Conservation (phyloP, 2,329 filamentous ascomycete species). For the Colletotrichum tabaci region DNA sequence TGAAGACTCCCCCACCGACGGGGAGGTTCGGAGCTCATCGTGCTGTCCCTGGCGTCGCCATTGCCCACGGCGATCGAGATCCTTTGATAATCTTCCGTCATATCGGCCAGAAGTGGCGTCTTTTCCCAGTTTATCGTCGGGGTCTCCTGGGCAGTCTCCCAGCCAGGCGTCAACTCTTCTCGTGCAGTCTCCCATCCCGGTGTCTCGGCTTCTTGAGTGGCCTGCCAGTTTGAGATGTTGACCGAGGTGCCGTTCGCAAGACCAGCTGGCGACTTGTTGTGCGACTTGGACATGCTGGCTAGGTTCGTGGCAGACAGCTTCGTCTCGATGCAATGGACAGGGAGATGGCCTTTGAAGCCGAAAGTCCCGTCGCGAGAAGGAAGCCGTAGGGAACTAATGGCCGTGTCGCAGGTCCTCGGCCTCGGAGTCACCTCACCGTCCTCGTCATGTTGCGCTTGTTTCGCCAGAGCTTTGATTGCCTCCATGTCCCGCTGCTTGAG, state of each 20-base stretch:
- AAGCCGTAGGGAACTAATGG: constrained; percentile 38
- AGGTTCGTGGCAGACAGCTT: constrained; percentile 37
- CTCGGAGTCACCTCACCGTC: constrained; percentile 30
- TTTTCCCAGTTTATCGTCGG: constrained; percentile 28
- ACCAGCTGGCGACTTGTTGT: not conserved
- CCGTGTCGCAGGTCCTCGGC: constrained; percentile 37
- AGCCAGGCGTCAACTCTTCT: constrained; percentile 28
- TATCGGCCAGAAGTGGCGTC: constrained; percentile 9
- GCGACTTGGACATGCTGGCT: constrained; percentile 32
- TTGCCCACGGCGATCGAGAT: constrained; percentile 10
- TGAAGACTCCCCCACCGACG: constrained; percentile 39
- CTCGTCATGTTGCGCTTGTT: constrained; percentile 42
- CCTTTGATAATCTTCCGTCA: not conserved
- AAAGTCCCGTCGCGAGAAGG: constrained; percentile 42
- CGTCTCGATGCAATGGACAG: constrained; percentile 3
- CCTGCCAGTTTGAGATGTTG: constrained; percentile 39
- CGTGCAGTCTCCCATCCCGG: constrained; percentile 32
- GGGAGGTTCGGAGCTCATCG: constrained; percentile 34
- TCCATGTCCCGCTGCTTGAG: constrained; percentile 59
- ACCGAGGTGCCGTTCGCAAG: constrained; percentile 8
- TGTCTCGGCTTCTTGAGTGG: constrained; percentile 27
- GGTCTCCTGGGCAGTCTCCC: constrained; percentile 33
- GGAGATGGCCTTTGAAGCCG: constrained; percentile 1
- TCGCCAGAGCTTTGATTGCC: constrained; percentile 46
- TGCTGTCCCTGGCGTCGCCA: constrained; percentile 30